Evolutionary conservation across 805 yeast species (phyloP).

Genomic region (Wickerhamomyces xylosicus): DNA sequence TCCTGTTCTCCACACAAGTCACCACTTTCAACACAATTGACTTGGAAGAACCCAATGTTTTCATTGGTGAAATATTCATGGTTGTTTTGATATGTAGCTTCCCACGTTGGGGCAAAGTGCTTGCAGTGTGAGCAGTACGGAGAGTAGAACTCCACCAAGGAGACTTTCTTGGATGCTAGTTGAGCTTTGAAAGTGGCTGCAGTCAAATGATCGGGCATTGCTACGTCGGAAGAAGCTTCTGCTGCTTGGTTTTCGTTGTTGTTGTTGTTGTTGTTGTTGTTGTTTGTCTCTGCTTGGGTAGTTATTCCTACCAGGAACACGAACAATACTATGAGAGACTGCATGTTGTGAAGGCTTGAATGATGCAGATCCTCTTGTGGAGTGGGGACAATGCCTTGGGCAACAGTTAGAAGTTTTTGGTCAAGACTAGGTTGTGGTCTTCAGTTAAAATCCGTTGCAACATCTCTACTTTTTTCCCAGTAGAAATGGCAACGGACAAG

Average conservation of each 20-base stretch:
- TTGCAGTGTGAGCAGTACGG: conserved; percentile 86
- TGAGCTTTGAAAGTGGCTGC: conserved; percentile 37
- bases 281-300: no score
- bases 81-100: conserved; percentile 43
- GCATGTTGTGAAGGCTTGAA: no score
- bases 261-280: no score
- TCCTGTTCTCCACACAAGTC: conserved; percentile 70
- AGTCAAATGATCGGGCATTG: conserved; percentile 42
- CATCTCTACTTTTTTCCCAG: no score
- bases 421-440: no score
- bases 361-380: no score
- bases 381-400: no score
- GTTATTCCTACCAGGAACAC: no score
- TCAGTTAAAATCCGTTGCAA: no score
- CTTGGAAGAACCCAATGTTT: conserved; percentile 55
- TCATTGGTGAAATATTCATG: conserved; percentile 32
- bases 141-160: conserved; percentile 81
- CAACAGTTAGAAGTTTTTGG: no score
- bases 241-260: background rate
- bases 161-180: conserved; percentile 37
- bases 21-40: conserved; percentile 79
- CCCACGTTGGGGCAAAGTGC: conserved; percentile 76
- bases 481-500: no score
- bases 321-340: no score
- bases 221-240: background rate